phyloP scores from a whole-genome alignment of 352 stramenopile genomes.

The Phytopythium cucurbitacearum region DNA sequence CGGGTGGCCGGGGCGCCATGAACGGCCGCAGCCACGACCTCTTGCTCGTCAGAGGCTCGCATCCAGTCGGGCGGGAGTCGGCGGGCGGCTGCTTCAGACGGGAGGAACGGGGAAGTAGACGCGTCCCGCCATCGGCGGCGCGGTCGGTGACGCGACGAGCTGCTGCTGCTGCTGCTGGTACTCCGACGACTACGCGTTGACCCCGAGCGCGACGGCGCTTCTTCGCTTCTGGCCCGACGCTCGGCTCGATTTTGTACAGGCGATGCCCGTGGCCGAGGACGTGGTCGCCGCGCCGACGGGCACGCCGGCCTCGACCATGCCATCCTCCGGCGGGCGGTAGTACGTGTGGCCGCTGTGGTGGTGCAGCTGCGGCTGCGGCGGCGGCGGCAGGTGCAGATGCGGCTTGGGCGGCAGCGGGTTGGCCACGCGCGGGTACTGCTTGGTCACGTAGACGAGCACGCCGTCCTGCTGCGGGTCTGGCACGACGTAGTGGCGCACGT shows the following conservation, averaged over 20 bases:
- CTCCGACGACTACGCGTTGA: constrained; percentile 56
- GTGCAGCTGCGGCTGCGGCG: constrained; percentile 26
- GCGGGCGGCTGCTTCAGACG: too few species aligned
- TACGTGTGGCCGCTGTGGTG: constrained; percentile 16
- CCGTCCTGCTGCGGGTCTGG: constrained; percentile 58
- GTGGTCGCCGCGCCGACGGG: constrained; percentile 5
- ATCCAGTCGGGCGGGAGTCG: too few species aligned
- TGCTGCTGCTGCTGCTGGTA: not conserved
- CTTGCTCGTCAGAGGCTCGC: too few species aligned
- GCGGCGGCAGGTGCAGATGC: constrained; percentile 22
- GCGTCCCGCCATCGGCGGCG: too few species aligned
- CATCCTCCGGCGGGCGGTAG: constrained; percentile 8
- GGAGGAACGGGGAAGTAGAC: too few species aligned
- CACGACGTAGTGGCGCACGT: constrained; percentile 66
- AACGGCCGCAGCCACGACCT: too few species aligned
- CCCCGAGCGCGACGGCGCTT: constrained; percentile 70
- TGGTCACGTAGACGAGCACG: constrained; percentile 76
- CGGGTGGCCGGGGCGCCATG: too few species aligned
- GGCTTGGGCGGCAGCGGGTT: constrained; percentile 13
- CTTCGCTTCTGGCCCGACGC: constrained; percentile 74
- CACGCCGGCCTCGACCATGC: not conserved
- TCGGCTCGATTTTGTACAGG: constrained; percentile 45
- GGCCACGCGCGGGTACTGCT: constrained; percentile 32
- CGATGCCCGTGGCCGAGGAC: constrained; percentile 22
- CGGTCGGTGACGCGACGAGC: too few species aligned